A percentile compares a stretch with the other conserved stretches of the same genome.
Evolutionary conservation across 208 protist genomes (phyloP).

Genomic region (Hexamita inflata): DNA sequence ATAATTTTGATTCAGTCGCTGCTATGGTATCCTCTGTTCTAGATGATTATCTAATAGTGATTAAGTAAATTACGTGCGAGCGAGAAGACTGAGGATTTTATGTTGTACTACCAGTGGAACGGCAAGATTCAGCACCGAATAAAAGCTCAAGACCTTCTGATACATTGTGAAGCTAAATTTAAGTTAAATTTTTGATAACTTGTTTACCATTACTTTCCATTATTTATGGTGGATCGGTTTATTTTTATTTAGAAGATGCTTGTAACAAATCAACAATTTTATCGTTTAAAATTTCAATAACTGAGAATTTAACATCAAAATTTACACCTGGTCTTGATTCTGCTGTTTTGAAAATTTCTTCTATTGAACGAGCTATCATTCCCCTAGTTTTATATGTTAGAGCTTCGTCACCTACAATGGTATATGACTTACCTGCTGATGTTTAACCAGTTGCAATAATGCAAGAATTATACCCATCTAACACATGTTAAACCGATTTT

Average conservation of each 20-base stretch:
- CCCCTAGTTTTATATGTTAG: constrained; percentile 26
- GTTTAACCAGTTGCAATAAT: constrained; percentile 15
- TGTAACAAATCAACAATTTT: constrained; percentile 13
- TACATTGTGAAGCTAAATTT: neutral
- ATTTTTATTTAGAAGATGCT: neutral
- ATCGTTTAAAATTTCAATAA: constrained; percentile 19
- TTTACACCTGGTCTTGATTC: neutral
- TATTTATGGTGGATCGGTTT: neutral
- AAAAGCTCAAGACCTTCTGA: constrained; percentile 10
- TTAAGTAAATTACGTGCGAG: constrained; percentile 11
- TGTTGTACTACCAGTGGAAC: neutral
- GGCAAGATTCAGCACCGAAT: constrained; percentile 1
- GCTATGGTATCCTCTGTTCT: neutral
- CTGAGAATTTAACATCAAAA: constrained; percentile 21
- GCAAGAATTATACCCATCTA: constrained; percentile 9
- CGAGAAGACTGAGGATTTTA: constrained; percentile 1
- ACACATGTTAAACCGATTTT: neutral
- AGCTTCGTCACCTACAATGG: constrained; percentile 6
- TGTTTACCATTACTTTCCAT: neutral
- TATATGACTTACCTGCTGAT: constrained; percentile 15
- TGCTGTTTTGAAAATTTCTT: neutral
- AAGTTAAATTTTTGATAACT: neutral
- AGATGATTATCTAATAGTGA: neutral
- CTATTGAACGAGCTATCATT: neutral
- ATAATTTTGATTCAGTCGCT: neutral